Conservation (phyloP, 148 eudicot genomes). For the Gaultheria prostrata region DNA sequence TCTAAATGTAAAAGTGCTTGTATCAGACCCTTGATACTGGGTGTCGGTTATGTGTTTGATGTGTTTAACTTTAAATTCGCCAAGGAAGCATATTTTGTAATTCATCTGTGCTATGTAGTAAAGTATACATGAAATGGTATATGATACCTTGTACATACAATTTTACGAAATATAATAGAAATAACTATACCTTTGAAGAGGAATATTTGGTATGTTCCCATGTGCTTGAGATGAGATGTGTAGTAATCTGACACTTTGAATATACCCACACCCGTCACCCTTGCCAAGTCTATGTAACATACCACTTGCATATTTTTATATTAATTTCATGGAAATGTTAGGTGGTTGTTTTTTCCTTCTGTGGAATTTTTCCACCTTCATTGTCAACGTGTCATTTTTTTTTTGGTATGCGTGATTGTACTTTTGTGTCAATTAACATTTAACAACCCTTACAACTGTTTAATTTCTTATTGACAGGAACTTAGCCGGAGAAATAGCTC, state of each 20-base stretch:
- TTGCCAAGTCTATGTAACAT: background rate
- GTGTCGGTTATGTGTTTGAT: background rate
- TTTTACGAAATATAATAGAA: background rate
- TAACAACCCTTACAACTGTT: background rate
- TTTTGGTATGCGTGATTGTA: background rate
- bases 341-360: background rate
- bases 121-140: background rate
- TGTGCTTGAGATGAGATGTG: background rate
- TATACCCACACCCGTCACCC: background rate
- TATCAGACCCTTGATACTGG: background rate
- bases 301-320: background rate
- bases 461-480: constrained; percentile 44
- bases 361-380: background rate
- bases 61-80: background rate
- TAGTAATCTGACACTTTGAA: background rate
- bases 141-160: background rate
- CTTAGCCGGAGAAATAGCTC: constrained; percentile 89
- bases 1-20: background rate
- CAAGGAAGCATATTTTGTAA: background rate
- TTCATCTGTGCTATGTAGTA: too few relatives aligned
- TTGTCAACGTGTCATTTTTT: background rate
- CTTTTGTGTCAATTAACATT: background rate
- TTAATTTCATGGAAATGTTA: background rate
- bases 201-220: background rate
- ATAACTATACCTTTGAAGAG: background rate